Percentiles rank a stretch among this genome's conserved stretches.
Evolutionary conservation across 179 eudicot genomes (phyloP).

Genomic region (Amaranthus tricolor): DNA sequence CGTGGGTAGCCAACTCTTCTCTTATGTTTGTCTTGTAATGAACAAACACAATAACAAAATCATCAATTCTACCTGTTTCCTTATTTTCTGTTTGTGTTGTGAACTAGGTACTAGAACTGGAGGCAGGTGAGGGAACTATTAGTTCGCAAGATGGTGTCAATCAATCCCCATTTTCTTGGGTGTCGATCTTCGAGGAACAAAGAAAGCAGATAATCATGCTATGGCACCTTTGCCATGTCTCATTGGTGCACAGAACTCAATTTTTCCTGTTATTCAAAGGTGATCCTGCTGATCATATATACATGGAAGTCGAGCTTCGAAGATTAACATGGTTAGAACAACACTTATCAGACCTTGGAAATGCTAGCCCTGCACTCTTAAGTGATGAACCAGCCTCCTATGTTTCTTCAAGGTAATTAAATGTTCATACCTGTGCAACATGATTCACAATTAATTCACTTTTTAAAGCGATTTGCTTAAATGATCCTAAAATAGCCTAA

Average conservation of each 20-base stretch:
- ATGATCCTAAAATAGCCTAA: too few relatives aligned
- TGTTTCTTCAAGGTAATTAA: slow-evolving; percentile 70
- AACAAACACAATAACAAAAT: too few relatives aligned
- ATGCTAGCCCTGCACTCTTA: slow-evolving; percentile 97
- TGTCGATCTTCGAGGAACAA: slow-evolving; percentile 69
- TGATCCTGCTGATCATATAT: slow-evolving; percentile 87
- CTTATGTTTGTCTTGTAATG: too few relatives aligned
- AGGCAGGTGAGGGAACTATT: slow-evolving; percentile 54
- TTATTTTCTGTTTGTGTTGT: neutral
- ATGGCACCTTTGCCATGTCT: slow-evolving; percentile 98
- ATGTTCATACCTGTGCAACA: too few relatives aligned
- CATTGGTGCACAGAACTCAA: slow-evolving; percentile 83
- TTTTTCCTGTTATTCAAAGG: slow-evolving; percentile 82
- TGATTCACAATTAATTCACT: too few relatives aligned
- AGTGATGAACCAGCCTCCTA: slow-evolving; percentile 88
- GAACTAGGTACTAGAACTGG: slow-evolving; percentile 80
- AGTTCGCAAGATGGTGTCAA: slow-evolving; percentile 41
- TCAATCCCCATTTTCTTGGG: slow-evolving; percentile 67
- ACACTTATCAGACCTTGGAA: slow-evolving; percentile 87
- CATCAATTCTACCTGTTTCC: too few relatives aligned
- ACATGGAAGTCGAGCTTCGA: slow-evolving; percentile 89
- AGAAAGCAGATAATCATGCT: slow-evolving; percentile 81
- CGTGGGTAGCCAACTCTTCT: too few relatives aligned
- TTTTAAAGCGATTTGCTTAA: too few relatives aligned
- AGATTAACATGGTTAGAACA: slow-evolving; percentile 94